Evolutionary conservation across 2,329 filamentous ascomycete genomes (phyloP), one percentile per base, ranked within the genome.

Genomic region (Beauveria caledonica): DNA sequence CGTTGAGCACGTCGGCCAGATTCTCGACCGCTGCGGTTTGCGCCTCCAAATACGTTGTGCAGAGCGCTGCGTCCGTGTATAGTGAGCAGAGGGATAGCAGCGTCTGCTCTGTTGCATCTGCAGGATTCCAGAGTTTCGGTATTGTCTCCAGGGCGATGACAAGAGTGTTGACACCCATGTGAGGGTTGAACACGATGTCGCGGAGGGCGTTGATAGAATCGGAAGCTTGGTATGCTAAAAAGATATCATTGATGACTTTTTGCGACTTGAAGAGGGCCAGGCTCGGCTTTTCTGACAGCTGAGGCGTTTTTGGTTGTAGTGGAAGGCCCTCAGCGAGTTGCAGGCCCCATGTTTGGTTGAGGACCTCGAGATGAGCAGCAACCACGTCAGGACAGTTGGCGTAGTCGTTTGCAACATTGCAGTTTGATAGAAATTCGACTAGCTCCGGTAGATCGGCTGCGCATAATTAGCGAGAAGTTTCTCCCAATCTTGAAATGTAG

Each of bases 1-100:
- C 62, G 50, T 83, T 78, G 45, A 85, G 63, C 5, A 78, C 64
- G 3, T 69, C 67, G 0, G 77, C 76, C 5, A 86, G 74, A 50
- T 80, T 80, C 13, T 73, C 67, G 11, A 85, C 66, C 0, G 80
- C 77, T 5, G 76, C 68, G 0, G 77, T 73, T 5, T 79, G 76
- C n/a, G 78, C 74, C 58, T 81, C 79, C 0, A 77, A 69, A 1
- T 73, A 74, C 1, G 68, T 66, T 0, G 76, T 74, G 4, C 65
- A 65, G 5, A 73, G 60, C 60, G 74, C 78, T 1, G 77, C 66
- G 19, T 76, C 70, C 11, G 77, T 64, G 62, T 82, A 84, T 3
- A 81, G 66, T 0, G 64, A 64, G 57, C 74, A 75, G 6, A 83
- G 70, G 39, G 67, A 68, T 1, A 68, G 59, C 4, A 71, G 66